These are phyloP conservation scores for Fagopyrum esculentum DNA, from an alignment of 148 eudicot genomes.

Conservation along the genomic window DNA sequence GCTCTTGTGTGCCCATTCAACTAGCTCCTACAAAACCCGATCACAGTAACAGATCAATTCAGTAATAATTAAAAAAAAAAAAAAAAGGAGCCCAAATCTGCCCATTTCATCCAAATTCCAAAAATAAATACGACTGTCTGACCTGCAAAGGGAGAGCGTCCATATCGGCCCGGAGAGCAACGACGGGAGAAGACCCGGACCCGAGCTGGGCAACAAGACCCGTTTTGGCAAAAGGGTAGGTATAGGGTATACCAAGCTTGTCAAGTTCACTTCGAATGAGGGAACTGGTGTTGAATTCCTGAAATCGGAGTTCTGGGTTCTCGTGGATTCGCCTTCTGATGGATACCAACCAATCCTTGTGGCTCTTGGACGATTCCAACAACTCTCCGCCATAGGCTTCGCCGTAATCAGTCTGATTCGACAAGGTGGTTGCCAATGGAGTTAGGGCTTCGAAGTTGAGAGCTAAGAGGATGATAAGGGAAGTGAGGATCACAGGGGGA, in stretches of 20 bases:
- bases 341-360: slow-evolving; percentile 7
- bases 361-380: neutral
- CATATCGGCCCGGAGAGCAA: slow-evolving; percentile 16
- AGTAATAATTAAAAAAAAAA: no score
- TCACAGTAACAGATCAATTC: neutral
- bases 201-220: slow-evolving; percentile 12
- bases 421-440: neutral
- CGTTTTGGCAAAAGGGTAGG: slow-evolving; percentile 11
- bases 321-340: slow-evolving; percentile 14
- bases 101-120: neutral
- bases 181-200: slow-evolving; percentile 4
- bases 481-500: neutral
- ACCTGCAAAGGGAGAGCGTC: slow-evolving; percentile 17
- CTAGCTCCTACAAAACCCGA: slow-evolving; percentile 50
- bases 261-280: slow-evolving; percentile 8
- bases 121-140: neutral
- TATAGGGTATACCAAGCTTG: slow-evolving; percentile 3
- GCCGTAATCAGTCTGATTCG: neutral
- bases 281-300: slow-evolving; percentile 10
- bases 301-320: slow-evolving; percentile 11
- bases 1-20: slow-evolving; percentile 92
- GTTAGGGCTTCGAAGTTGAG: neutral
- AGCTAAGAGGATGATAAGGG: neutral
- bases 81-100: neutral
- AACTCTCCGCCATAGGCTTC: neutral